phyloP scores from a whole-genome alignment of 2,329 filamentous ascomycete genomes.

The Alternaria postmessia region DNA sequence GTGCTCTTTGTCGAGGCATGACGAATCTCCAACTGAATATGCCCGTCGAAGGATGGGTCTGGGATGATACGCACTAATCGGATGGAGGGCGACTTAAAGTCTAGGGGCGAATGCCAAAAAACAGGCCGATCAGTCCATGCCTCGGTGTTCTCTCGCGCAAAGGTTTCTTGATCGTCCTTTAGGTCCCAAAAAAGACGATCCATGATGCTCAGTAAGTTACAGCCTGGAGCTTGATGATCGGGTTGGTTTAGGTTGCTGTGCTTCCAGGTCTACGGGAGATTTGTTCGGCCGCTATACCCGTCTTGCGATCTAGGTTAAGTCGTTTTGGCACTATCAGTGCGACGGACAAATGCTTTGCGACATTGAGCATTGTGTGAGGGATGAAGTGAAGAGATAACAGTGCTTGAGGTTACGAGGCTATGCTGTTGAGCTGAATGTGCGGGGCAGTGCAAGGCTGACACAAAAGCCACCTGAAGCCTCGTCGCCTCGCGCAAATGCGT shows the following conservation, averaged over 20 bases:
- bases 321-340: neutral
- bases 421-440: neutral
- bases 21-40: neutral
- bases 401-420: neutral
- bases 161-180: no score
- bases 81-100: neutral
- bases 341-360: neutral
- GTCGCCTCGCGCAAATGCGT: neutral
- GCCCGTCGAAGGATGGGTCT: neutral
- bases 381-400: neutral
- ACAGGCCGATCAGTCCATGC: no score
- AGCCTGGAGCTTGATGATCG: neutral
- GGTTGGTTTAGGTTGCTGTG: neutral
- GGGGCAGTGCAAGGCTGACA: neutral
- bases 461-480: neutral
- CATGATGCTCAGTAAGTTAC: neutral
- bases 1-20: neutral
- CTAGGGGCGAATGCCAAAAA: no score
- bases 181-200: no score
- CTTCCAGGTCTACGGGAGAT: neutral
- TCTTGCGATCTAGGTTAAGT: neutral
- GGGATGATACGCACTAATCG: neutral
- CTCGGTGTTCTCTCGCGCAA: no score
- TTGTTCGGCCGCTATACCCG: neutral
- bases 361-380: rapidly evolving